Percentiles rank a stretch among this genome's conserved stretches.
Conservation (phyloP, 1,284 basidiomycete species). For the Microstroma glucosiphilum region DNA sequence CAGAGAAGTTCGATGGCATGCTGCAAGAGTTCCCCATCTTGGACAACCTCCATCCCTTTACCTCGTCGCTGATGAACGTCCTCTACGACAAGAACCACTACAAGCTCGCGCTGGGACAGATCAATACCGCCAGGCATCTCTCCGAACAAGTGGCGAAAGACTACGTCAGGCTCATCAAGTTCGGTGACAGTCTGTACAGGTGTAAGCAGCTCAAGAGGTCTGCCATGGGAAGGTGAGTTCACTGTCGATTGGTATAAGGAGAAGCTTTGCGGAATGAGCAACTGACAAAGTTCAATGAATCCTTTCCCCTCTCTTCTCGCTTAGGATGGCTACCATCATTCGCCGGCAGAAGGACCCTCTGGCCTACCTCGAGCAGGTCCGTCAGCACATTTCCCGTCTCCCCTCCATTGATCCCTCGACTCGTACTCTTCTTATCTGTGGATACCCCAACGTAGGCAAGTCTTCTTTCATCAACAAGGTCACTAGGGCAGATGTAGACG, state of each 20-base stretch:
- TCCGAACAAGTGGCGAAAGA: conserved; percentile 51
- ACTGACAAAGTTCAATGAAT: background rate
- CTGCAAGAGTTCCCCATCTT: conserved; percentile 93
- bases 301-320: background rate
- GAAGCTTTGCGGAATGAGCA: background rate
- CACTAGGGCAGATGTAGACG: conserved; percentile 49
- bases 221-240: conserved; percentile 39
- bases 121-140: conserved; percentile 48
- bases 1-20: conserved; percentile 91
- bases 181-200: conserved; percentile 48
- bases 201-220: conserved; percentile 51
- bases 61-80: conserved; percentile 49
- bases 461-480: conserved; percentile 51
- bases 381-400: conserved; percentile 51
- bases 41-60: conserved; percentile 57
- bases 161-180: conserved; percentile 50
- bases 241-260: background rate
- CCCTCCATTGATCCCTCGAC: conserved; percentile 48
- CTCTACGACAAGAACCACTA: conserved; percentile 52
- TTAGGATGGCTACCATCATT: conserved; percentile 49
- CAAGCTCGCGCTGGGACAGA: conserved; percentile 50
- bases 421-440: conserved; percentile 47
- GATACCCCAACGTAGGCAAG: conserved; percentile 50
- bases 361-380: conserved; percentile 50
- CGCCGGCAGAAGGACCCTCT: conserved; percentile 49